phyloP scores from a whole-genome alignment of 2,329 filamentous ascomycete genomes.

The Aspergillus aculeatus region DNA sequence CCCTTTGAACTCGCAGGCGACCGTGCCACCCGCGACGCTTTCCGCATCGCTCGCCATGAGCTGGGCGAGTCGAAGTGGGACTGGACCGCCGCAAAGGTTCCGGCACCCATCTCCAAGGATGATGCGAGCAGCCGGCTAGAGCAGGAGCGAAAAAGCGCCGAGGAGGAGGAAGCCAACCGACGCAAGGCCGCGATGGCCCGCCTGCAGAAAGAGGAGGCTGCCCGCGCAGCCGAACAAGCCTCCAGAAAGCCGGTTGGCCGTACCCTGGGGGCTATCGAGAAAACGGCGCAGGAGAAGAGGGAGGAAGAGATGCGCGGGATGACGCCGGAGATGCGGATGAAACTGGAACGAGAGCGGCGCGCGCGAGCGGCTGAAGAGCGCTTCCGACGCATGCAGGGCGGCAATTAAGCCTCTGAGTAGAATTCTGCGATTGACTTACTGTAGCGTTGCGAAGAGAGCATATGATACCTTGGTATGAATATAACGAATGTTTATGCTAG shows the following conservation, averaged over 20 bases:
- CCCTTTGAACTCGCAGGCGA: constrained; percentile 87
- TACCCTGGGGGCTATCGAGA: constrained; percentile 60
- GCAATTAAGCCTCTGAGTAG: constrained; percentile 16
- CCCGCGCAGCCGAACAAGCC: constrained; percentile 41
- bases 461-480: neutral
- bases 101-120: constrained; percentile 65
- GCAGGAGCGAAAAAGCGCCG: constrained; percentile 67
- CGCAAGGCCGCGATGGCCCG: constrained; percentile 73
- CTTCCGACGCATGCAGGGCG: constrained; percentile 64
- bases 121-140: constrained; percentile 70
- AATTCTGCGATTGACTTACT: neutral
- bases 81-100: constrained; percentile 76
- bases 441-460: neutral
- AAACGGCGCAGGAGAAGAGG: constrained; percentile 75
- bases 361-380: constrained; percentile 90
- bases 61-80: constrained; percentile 74
- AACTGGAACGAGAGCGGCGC: constrained; percentile 81
- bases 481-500: neutral
- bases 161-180: constrained; percentile 67
- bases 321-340: constrained; percentile 81
- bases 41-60: constrained; percentile 80
- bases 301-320: constrained; percentile 82
- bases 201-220: constrained; percentile 62
- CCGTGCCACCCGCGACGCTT: constrained; percentile 80
- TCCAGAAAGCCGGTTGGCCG: constrained; percentile 55